These are phyloP conservation scores for Trichomonas gallinae DNA, from an alignment of 208 protist species.

Conservation along the genomic window DNA sequence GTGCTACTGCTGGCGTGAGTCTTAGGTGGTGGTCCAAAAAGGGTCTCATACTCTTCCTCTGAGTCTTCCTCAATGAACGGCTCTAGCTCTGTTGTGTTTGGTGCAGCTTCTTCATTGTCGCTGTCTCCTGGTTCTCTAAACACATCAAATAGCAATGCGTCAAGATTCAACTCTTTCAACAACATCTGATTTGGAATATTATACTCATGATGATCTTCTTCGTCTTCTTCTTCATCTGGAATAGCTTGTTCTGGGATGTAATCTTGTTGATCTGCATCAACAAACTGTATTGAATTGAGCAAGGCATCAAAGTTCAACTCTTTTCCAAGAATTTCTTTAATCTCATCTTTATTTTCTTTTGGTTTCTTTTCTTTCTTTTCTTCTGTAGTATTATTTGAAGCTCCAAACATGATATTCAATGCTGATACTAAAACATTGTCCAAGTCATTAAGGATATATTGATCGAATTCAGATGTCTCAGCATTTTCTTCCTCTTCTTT, in stretches of 20 bases:
- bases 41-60: neutral
- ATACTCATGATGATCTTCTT: neutral
- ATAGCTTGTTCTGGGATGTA: neutral
- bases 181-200: neutral
- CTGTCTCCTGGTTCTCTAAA: neutral
- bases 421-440: neutral
- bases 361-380: neutral
- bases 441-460: neutral
- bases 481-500: neutral
- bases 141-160: neutral
- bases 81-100: neutral
- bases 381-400: too few species aligned
- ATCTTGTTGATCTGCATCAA: too few species aligned
- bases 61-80: neutral
- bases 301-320: neutral
- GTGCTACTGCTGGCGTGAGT: neutral
- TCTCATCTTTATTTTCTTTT: neutral
- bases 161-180: neutral
- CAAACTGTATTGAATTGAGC: neutral
- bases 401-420: neutral
- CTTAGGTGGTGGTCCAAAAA: neutral
- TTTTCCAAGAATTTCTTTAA: neutral
- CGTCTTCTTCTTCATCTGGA: neutral
- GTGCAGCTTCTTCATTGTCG: neutral
- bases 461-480: neutral